Percentiles rank a stretch among this genome's conserved stretches.
Conservation (phyloP, 164 flowering plant species). For the Chloranthus sessilifolius region DNA sequence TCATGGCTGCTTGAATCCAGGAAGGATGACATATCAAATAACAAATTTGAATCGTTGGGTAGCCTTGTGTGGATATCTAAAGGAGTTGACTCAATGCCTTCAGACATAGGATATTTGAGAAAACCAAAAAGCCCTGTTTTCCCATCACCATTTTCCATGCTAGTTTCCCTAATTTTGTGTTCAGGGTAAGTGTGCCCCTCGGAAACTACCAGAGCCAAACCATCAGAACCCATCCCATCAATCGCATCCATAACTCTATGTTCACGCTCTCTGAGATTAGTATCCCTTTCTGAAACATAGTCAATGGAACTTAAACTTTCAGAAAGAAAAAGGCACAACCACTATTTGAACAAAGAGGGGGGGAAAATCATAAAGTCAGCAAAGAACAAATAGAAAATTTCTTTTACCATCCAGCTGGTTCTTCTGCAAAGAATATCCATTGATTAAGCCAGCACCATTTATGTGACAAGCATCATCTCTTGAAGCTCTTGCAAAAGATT, state of each 20-base stretch:
- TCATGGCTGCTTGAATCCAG: slow-evolving; percentile 21
- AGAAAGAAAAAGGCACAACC: background rate
- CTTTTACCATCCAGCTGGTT: slow-evolving; percentile 20
- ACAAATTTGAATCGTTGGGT: slow-evolving; percentile 37
- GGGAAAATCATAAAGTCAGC: no score
- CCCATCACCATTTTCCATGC: background rate
- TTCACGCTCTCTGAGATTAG: background rate
- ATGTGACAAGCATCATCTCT: slow-evolving; percentile 18
- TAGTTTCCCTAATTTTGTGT: background rate
- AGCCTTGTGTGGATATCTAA: slow-evolving; percentile 26
- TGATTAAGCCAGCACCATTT: slow-evolving; percentile 16
- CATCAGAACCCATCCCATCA: slow-evolving; percentile 3
- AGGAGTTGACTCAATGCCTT: slow-evolving; percentile 16
- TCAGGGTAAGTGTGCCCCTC: background rate
- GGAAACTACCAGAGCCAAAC: background rate
- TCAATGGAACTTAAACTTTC: background rate
- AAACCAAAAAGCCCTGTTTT: background rate
- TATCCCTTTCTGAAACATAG: slow-evolving; percentile 2
- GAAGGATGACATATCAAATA: slow-evolving; percentile 25
- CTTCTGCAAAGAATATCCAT: slow-evolving; percentile 10
- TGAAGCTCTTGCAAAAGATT: slow-evolving; percentile 12
- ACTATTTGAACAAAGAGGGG: no score
- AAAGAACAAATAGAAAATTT: slow-evolving; percentile 1
- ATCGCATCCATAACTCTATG: background rate
- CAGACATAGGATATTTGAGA: slow-evolving; percentile 5